Conservation (phyloP, 2,329 filamentous ascomycete species). For the Talaromyces rugulosus region DNA sequence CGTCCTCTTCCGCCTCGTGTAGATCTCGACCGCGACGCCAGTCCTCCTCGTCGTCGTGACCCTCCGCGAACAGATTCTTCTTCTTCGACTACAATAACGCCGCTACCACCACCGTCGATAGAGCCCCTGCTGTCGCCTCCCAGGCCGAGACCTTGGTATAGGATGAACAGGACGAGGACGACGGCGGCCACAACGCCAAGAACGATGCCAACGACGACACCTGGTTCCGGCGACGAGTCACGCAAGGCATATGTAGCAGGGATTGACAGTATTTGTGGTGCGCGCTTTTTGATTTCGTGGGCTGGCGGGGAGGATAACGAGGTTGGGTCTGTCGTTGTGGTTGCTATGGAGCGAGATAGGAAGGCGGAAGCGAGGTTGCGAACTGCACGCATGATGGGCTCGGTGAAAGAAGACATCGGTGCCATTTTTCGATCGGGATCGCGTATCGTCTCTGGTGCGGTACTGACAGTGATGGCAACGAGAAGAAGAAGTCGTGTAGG, state of each 20-base stretch:
- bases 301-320: background rate
- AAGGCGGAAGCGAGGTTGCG: conserved; percentile 10
- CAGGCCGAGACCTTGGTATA: conserved; percentile 49
- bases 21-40: conserved; percentile 29
- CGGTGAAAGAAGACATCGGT: conserved; percentile 5
- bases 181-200: conserved; percentile 48
- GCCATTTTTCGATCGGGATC: conserved; percentile 6
- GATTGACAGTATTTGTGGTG: conserved; percentile 44
- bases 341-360: conserved; percentile 6
- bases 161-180: conserved; percentile 49
- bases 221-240: conserved; percentile 50
- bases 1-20: conserved; percentile 21
- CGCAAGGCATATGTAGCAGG: conserved; percentile 58
- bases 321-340: conserved; percentile 1
- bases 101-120: conserved; percentile 14
- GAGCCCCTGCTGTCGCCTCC: conserved; percentile 28
- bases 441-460: background rate
- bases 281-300: conserved; percentile 3
- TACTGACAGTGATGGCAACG: background rate
- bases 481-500: background rate
- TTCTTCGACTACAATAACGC: conserved; percentile 25
- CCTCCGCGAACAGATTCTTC: conserved; percentile 11
- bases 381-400: conserved; percentile 5
- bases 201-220: conserved; percentile 57
- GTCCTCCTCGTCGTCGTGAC: conserved; percentile 19